Percentiles rank a stretch among this genome's conserved stretches.
Conservation (phyloP, 768 basidiomycete species). For the Pleurotus sapidus region DNA sequence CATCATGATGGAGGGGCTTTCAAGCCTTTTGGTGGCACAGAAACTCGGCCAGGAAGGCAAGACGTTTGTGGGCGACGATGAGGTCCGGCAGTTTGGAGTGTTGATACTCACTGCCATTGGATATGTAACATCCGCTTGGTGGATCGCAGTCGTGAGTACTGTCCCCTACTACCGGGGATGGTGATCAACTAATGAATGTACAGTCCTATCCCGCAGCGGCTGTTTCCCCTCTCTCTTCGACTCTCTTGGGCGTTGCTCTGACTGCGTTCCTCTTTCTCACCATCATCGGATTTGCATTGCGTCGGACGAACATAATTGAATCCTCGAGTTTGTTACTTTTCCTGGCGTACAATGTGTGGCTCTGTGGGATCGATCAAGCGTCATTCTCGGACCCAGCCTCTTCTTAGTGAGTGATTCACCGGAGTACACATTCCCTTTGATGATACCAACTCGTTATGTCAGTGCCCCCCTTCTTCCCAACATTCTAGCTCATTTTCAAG, state of each 20-base stretch:
- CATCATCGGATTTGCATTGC: conserved; percentile 84
- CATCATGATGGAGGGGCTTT: conserved; percentile 80
- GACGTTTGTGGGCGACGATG: conserved; percentile 64
- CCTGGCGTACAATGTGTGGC: conserved; percentile 88
- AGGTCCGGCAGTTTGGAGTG: conserved; percentile 73
- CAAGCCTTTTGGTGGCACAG: conserved; percentile 79
- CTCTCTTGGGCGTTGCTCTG: conserved; percentile 82
- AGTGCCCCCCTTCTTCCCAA: conserved; percentile 78
- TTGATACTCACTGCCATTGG: conserved; percentile 75
- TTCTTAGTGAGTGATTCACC: conserved; percentile 58
- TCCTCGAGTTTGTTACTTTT: conserved; percentile 85
- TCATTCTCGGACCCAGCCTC: conserved; percentile 72
- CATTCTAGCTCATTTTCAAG: conserved; percentile 78
- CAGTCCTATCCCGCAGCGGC: conserved; percentile 84
- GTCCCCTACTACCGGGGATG: background rate
- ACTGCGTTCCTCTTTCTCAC: conserved; percentile 90
- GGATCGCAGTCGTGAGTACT: conserved; percentile 73
- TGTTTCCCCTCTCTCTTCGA: conserved; percentile 82
- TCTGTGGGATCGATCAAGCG: conserved; percentile 77
- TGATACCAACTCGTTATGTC: conserved; percentile 3
- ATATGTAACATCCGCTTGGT: conserved; percentile 82
- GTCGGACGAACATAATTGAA: conserved; percentile 91
- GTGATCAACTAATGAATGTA: background rate
- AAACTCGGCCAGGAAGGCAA: conserved; percentile 78
- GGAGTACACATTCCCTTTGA: background rate